phyloP scores from a whole-genome alignment of 1,139 yeast genomes.

The Saccharomycopsis hybrid region DNA sequence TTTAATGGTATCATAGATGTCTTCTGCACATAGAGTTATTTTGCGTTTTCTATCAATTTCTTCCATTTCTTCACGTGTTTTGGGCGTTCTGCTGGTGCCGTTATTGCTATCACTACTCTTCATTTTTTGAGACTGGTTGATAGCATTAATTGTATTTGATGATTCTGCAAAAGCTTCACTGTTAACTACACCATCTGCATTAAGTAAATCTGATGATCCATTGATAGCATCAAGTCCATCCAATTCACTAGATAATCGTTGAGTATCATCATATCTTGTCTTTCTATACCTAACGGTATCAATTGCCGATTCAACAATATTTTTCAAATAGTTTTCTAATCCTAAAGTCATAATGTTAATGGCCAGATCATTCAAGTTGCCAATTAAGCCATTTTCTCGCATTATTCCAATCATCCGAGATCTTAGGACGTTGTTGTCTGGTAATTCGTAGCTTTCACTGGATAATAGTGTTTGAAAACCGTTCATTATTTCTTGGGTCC shows the following conservation, averaged over 20 bases:
- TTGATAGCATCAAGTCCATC: neutral
- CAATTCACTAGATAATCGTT: neutral
- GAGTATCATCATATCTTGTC: constrained; percentile 4
- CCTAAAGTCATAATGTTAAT: constrained; percentile 76
- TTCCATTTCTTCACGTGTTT: constrained; percentile 21
- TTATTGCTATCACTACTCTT: neutral
- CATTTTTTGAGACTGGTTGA: neutral
- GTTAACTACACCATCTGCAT: neutral
- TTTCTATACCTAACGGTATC: constrained; percentile 59
- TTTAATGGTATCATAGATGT: constrained; percentile 55
- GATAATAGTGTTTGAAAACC: constrained; percentile 84
- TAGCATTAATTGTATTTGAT: neutral
- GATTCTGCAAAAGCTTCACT: neutral
- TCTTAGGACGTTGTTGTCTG: constrained; percentile 67
- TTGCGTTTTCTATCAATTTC: constrained; percentile 28
- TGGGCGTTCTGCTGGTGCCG: constrained; percentile 10
- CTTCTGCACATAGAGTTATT: constrained; percentile 54
- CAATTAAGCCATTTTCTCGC: constrained; percentile 88
- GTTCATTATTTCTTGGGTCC: constrained; percentile 91
- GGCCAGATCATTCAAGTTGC: constrained; percentile 65
- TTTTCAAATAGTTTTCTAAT: constrained; percentile 70
- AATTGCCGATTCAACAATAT: constrained; percentile 66
- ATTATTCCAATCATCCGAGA: constrained; percentile 76
- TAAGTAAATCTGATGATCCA: neutral
- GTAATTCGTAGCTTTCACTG: constrained; percentile 72